These are phyloP conservation scores for Tephrocybe sp. DNA, from an alignment of 768 basidiomycete species.

Conservation along the genomic window DNA sequence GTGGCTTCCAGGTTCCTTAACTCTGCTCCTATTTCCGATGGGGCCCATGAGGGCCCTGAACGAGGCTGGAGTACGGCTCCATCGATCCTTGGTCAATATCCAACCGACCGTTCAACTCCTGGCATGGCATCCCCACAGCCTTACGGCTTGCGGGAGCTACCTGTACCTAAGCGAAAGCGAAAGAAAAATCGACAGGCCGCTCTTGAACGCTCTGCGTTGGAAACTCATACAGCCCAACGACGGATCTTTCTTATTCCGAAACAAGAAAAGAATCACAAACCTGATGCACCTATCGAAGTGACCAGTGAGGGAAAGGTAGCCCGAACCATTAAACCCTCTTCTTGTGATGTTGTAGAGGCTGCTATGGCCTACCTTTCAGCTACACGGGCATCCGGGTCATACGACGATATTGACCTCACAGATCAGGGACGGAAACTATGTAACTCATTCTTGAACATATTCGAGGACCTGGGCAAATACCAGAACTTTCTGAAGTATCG, in stretches of 20 bases:
- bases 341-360: not conserved
- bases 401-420: not conserved
- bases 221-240: not conserved
- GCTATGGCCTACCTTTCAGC: not conserved
- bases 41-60: not conserved
- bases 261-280: not conserved
- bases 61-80: not conserved
- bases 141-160: not conserved
- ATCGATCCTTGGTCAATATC: not conserved
- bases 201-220: not conserved
- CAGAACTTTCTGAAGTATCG: not conserved
- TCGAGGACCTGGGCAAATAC: not conserved
- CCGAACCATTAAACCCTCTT: not conserved
- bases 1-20: not conserved
- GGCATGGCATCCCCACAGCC: not conserved
- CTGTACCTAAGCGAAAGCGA: not conserved
- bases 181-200: not conserved
- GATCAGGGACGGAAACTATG: not conserved
- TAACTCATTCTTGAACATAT: not conserved
- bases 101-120: not conserved
- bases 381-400: not conserved
- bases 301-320: not conserved
- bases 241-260: not conserved
- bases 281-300: not conserved
- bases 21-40: not conserved